Evolutionary conservation across 768 basidiomycete species (phyloP), one percentile per base, ranked within the genome.

Genomic region (Russula compacta): DNA sequence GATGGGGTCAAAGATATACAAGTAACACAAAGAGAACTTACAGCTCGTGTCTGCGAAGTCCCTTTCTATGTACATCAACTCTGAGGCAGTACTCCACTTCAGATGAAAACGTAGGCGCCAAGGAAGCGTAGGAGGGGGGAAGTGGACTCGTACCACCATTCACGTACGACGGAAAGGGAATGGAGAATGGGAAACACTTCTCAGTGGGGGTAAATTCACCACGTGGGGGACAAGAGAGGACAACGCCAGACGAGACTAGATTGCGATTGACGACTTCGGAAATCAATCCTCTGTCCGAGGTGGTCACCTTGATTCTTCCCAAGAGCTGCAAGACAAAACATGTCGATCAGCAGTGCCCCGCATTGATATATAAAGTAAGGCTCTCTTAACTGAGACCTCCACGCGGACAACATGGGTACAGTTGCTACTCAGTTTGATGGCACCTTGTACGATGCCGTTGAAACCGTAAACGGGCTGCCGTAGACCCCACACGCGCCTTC

Each of bases 381-480:
- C 9, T n/a, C 11, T 44, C 62, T 67, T 52, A 52, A 81, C 79
- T 54, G 74, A 74, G 8, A 72, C 73, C 10, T 73, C 73, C 44
- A 81, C 66, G 15, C 72, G 70, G 40, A 71, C 68, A 5, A 79
- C 71, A 44, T 74, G 72, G n/a, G 71, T 70, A 56, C 72, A 73
- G 24, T 71, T 68, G 44, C 71, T 71, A 19, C 63, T 68, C 56
- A 80, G 71, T 21, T 62, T 67, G 4, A 80, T 60, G 29, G 69
- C 60, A 17, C 79, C 79, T 39, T 77, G 73, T n/a, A 79, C 72
- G 17, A 67, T 66, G 9, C 74, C 76, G 32, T 75, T 71, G 40
- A 71, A 66, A 24, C 80, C 79, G 66, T 79, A 81, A 17, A 72
- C 71, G 10, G 79, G 78, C 24, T 72, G 67, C 48, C 67, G 64